Evolutionary conservation across 2,329 filamentous ascomycete genomes (phyloP), one percentile per base, ranked within the genome.

Genomic region (Aspergillus candidus): DNA sequence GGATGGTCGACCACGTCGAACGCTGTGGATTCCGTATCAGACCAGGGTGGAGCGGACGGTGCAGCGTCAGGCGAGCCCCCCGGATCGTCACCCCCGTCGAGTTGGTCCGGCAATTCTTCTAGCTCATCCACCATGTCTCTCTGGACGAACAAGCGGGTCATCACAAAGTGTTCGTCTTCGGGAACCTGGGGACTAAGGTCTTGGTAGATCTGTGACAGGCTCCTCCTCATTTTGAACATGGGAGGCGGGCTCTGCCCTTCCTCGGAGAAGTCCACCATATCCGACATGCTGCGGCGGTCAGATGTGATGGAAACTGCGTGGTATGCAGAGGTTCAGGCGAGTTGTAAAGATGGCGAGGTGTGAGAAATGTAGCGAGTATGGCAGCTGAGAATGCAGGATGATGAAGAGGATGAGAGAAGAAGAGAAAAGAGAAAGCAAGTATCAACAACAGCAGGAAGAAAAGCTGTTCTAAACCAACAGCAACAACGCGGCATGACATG

Each of bases 141-240:
- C 7, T 41, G 29, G 12, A 40, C 37, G 29, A 44, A 18, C 18
- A 27, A 10, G 22, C 22, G 22, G 22, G 22, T 27, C 22, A 27
- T 27, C 22, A 27, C 22, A 27, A 27, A 27, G 22, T 27, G 22
- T 27, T 27, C 22, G 1, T 27, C 22, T 27, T 7, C 7, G 8
- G 22, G 22, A 27, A 27, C 22, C 22, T 8, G 22, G 8, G 22
- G 6, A 10, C 22, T 10, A 27, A 10, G 22, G 3, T 27, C 22
- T 27, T 10, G 22, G 4, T 32, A 42, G 11, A 56, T 42, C 5
- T 49, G 45, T 18, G 38, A 47, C 32, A 39, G 41, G 30, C 41
- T 54, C 43, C 44, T 51, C 36, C 42, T 51, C 27, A 57, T 37
- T 38, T 50, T 55, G 49, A 57, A 56, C 35, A 50, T 35, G 34